Percentiles rank a stretch among this genome's conserved stretches.
These are phyloP conservation scores for Phialemoniopsis sp. DNA, from an alignment of 2,329 filamentous ascomycete genomes.

Conservation along the genomic window DNA sequence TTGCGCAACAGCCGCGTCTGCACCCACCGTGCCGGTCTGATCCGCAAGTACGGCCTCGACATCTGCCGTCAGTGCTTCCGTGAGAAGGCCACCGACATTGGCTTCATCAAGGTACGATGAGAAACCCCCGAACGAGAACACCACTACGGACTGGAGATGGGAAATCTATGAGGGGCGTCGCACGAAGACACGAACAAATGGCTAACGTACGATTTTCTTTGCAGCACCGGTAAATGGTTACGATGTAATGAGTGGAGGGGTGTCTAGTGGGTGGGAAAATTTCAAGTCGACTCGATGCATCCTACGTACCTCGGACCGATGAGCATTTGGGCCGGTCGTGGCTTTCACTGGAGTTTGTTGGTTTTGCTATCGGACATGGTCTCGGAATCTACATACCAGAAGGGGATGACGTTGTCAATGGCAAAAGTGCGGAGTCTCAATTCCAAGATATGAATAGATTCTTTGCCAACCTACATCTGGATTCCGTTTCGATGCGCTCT, in stretches of 20 bases:
- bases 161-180: too few relatives aligned
- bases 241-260: not conserved
- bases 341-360: constrained; percentile 1
- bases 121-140: not conserved
- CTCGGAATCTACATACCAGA: not conserved
- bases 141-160: constrained; percentile 1
- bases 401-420: not conserved
- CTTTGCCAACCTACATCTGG: too few relatives aligned
- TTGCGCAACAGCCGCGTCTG: constrained; percentile 51
- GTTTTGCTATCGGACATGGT: not conserved
- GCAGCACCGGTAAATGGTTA: constrained; percentile 7
- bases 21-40: constrained; percentile 97
- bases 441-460: not conserved
- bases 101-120: constrained; percentile 63
- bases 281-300: too few relatives aligned
- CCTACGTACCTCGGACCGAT: not conserved
- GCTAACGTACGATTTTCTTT: constrained; percentile 1
- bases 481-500: too few relatives aligned
- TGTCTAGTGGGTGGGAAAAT: not conserved
- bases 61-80: constrained; percentile 78
- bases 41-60: constrained; percentile 99
- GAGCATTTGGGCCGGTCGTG: not conserved
- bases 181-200: too few relatives aligned
- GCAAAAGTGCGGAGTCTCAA: not conserved
- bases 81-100: constrained; percentile 69